Evolutionary conservation across 2,329 filamentous ascomycete species (phyloP).

Genomic region (Didymella arachidicola): DNA sequence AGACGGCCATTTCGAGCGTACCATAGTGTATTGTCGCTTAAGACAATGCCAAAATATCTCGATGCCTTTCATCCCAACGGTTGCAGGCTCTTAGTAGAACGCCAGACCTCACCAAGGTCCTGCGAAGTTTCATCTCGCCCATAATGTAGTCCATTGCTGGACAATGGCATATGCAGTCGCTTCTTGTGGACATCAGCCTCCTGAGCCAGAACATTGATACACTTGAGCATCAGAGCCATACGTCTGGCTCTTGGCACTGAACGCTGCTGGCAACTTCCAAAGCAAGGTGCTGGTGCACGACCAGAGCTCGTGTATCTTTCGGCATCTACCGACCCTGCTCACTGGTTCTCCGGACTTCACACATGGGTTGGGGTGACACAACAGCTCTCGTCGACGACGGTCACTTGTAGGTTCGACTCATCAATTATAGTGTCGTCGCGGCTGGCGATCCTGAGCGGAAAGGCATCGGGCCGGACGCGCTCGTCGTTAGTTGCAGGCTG

Average conservation of each 20-base stretch:
- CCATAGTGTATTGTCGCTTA: no score
- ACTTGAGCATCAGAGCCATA: constrained; percentile 6
- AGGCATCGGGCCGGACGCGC: constrained; percentile 5
- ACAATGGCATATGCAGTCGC: neutral
- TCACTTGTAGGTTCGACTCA: neutral
- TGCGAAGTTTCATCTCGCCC: neutral
- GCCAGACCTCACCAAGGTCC: neutral
- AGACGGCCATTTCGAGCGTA: neutral
- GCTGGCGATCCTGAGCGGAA: neutral
- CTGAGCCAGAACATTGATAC: constrained; percentile 1
- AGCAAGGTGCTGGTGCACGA: neutral
- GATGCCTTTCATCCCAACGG: neutral
- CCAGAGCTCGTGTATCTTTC: neutral
- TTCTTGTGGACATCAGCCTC: neutral
- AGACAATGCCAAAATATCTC: neutral
- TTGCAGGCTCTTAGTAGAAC: neutral
- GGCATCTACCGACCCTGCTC: constrained; percentile 5
- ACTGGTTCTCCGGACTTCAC: neutral
- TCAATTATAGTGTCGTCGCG: neutral
- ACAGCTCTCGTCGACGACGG: neutral
- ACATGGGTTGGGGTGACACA: neutral
- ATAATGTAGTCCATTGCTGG: no score
- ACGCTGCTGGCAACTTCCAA: constrained; percentile 1
- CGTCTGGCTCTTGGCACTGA: constrained; percentile 2
- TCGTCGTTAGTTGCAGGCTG: neutral